A percentile compares a stretch with the other conserved stretches of the same genome.
Conservation (phyloP, 108 stramenopile genomes). For the Nitzschia palea region DNA sequence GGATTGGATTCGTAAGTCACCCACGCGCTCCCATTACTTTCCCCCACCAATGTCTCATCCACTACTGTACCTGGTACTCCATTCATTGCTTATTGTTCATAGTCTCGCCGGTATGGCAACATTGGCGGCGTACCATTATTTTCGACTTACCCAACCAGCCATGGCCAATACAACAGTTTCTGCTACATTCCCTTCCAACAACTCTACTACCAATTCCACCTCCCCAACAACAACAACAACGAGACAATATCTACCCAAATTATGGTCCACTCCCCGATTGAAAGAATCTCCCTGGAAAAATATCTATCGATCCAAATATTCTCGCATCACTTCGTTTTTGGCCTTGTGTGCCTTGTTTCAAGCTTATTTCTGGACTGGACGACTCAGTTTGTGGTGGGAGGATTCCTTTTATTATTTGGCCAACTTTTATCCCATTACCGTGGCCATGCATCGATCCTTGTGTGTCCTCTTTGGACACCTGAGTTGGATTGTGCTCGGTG, state of each 20-base stretch:
- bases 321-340: conserved; percentile 43
- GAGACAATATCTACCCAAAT: no score
- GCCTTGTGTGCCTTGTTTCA: conserved; percentile 56
- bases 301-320: conserved; percentile 29
- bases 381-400: conserved; percentile 73
- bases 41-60: no score
- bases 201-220: background rate
- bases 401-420: conserved; percentile 70
- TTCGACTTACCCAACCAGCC: conserved; percentile 25
- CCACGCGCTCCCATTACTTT: no score
- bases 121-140: conserved; percentile 32
- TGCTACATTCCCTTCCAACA: background rate
- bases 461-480: conserved; percentile 88
- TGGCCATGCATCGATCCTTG: conserved; percentile 84
- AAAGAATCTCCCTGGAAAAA: conserved; percentile 31
- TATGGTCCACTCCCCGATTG: conserved; percentile 12
- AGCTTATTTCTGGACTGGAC: conserved; percentile 80
- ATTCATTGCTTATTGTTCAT: background rate
- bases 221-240: background rate
- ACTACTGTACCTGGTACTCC: no score
- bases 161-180: background rate
- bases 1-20: conserved; percentile 76
- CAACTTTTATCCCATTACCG: conserved; percentile 50
- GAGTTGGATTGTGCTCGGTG: conserved; percentile 77
- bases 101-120: conserved; percentile 70